Conservation (phyloP, 495 filamentous ascomycete genomes). For the Lasiosphaeriaceae sp. region DNA sequence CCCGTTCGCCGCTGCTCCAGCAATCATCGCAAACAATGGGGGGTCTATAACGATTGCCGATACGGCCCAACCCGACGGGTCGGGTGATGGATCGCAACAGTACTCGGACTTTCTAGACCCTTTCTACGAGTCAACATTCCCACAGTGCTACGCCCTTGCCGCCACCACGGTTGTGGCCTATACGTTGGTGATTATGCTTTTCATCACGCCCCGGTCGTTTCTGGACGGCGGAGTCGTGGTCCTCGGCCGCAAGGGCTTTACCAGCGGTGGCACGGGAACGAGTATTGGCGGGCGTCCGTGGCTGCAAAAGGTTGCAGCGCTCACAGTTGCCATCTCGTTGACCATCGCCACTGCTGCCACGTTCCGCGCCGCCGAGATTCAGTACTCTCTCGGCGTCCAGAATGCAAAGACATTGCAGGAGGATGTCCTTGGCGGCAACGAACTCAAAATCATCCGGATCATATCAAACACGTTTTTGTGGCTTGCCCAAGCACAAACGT, state of each 20-base stretch:
- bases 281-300: conserved; percentile 90
- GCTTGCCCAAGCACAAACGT: conserved; percentile 94
- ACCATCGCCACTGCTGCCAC: conserved; percentile 91
- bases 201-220: conserved; percentile 87
- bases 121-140: conserved; percentile 88
- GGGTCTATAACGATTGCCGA: conserved; percentile 39
- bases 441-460: conserved; percentile 82
- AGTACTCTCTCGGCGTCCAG: conserved; percentile 67
- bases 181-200: conserved; percentile 87
- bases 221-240: conserved; percentile 79
- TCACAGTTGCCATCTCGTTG: conserved; percentile 84
- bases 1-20: conserved; percentile 39
- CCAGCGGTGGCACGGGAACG: conserved; percentile 72
- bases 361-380: conserved; percentile 72
- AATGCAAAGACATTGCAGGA: conserved; percentile 70
- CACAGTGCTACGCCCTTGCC: conserved; percentile 87
- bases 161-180: conserved; percentile 89
- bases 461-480: conserved; percentile 94
- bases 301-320: conserved; percentile 91
- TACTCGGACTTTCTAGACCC: conserved; percentile 66
- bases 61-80: conserved; percentile 1
- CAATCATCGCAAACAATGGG: conserved; percentile 42
- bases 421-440: conserved; percentile 72
- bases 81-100: conserved; percentile 15
- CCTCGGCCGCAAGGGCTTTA: conserved; percentile 79